Percentiles rank a stretch among this genome's conserved stretches.
Evolutionary conservation across 2,329 filamentous ascomycete species (phyloP).

Genomic region (Whalleya microplaca): DNA sequence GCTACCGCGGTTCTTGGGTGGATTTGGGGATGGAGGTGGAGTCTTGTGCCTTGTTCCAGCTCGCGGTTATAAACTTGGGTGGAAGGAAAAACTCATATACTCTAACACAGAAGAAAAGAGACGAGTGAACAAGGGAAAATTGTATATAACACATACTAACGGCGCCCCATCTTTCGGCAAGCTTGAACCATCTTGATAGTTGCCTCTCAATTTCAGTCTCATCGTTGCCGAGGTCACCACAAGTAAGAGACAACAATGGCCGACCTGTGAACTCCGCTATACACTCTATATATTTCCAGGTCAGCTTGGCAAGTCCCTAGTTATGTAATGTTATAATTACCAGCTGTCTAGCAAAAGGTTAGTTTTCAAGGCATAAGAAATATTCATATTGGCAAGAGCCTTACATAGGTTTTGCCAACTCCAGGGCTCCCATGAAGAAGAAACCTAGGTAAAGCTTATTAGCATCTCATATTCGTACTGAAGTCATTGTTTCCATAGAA

Average conservation of each 20-base stretch:
- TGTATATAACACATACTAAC: background rate
- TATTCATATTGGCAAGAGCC: background rate
- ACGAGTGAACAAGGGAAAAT: background rate
- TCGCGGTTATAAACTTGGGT: background rate
- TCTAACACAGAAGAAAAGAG: background rate
- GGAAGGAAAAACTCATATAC: background rate
- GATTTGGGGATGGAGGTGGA: no score
- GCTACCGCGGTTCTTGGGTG: background rate
- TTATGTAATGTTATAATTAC: background rate
- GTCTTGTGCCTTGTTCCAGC: background rate
- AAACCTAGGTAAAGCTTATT: constrained; percentile 9
- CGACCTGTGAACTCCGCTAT: constrained; percentile 28
- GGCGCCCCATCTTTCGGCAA: constrained; percentile 19
- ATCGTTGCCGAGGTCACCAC: constrained; percentile 19
- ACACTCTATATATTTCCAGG: constrained; percentile 20
- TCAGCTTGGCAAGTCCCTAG: constrained; percentile 17
- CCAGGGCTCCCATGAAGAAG: constrained; percentile 32
- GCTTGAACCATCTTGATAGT: constrained; percentile 12
- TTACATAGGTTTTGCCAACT: constrained; percentile 29
- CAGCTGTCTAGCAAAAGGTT: background rate
- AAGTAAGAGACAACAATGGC: constrained; percentile 29
- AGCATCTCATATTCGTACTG: no score
- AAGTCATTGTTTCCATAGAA: no score
- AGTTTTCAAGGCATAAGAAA: background rate
- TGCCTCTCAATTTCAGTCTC: constrained; percentile 5